Base-by-base conservation (phyloP, 306 rosid genomes). In the Oxytropis ochrocephala region DNA sequence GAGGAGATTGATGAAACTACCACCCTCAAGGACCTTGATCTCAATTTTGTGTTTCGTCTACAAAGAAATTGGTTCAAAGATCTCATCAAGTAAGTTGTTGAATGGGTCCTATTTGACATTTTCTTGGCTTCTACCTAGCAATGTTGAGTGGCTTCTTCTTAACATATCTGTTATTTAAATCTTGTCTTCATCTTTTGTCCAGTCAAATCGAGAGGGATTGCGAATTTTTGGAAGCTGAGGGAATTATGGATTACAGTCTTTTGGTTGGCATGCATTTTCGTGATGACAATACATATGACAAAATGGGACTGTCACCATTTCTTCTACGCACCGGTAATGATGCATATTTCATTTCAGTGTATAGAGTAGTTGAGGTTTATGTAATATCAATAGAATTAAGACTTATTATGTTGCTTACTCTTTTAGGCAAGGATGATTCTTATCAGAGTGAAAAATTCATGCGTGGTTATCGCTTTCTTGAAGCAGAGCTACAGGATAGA, bases 201-300 rank as follows among this genome's bases (percentile, higher is more conserved):
- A 95, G 99, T 44, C 99, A 95, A 89, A 79, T 95, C 33, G 89
- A 89, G 32, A 85, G 82, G 39, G 99, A 95, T 70, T 95, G 97
- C 3, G 92, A 87, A 78, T 95, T 95, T 84, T 81, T 95, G 86
- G 96, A 95, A 79, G 87, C 97, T 0, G 97, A 83, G 69, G 81
- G 97, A 77, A 95, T 95, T 66, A 95, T 95, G 99, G 99, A 95
- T 84, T 95, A 95, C 75, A 95, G 99, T 83, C 91, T 95, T 63
- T 69, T 95, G 73, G 92, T 95, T 59, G 99, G 99, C 32, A 86
- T 95, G 75, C 99, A 95, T 69, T 91, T 95, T 54, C 96, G 96
- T 1, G 92, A 91, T 38, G 91, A 90, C 57, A 89, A 79, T 54
- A 81, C 76, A 13, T 84, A 76, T 35, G 99, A 91, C 65, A 87